Evolutionary conservation across 1,139 yeast species (phyloP).

Genomic region (Chernovozyma aurita): DNA sequence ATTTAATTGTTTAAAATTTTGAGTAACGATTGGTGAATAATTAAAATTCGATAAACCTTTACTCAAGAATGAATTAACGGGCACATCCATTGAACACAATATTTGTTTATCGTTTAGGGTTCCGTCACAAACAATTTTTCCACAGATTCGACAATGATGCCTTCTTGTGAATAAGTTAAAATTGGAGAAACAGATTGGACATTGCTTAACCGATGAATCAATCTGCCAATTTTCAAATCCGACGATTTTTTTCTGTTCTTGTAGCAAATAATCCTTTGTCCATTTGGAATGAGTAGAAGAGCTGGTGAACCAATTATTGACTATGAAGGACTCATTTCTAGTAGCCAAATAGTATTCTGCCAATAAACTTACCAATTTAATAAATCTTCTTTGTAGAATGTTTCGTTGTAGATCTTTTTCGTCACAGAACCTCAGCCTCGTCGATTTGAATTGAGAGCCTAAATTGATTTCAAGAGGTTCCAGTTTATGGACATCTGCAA

Average conservation of each 20-base stretch:
- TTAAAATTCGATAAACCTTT: conserved; percentile 32
- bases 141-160: conserved; percentile 89
- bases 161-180: conserved; percentile 64
- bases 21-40: conserved; percentile 27
- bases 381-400: conserved; percentile 61
- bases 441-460: conserved; percentile 36
- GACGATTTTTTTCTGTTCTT: conserved; percentile 46
- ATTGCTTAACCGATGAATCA: conserved; percentile 46
- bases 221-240: conserved; percentile 58
- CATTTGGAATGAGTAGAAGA: conserved; percentile 1
- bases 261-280: conserved; percentile 1
- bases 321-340: conserved; percentile 10
- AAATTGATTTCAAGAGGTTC: conserved; percentile 30
- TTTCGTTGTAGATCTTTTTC: conserved; percentile 46
- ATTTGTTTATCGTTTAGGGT: conserved; percentile 3
- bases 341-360: conserved; percentile 16
- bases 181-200: conserved; percentile 58
- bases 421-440: conserved; percentile 39
- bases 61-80: conserved; percentile 46
- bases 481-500: conserved; percentile 27
- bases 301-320: background rate
- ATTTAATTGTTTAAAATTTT: conserved; percentile 14
- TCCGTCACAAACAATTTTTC: conserved; percentile 75
- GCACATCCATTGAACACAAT: conserved; percentile 69
- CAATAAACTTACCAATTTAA: conserved; percentile 33